phyloP scores from a whole-genome alignment of 139 green algal genomes.

The Auxenochlorella pyrenoidosa region DNA sequence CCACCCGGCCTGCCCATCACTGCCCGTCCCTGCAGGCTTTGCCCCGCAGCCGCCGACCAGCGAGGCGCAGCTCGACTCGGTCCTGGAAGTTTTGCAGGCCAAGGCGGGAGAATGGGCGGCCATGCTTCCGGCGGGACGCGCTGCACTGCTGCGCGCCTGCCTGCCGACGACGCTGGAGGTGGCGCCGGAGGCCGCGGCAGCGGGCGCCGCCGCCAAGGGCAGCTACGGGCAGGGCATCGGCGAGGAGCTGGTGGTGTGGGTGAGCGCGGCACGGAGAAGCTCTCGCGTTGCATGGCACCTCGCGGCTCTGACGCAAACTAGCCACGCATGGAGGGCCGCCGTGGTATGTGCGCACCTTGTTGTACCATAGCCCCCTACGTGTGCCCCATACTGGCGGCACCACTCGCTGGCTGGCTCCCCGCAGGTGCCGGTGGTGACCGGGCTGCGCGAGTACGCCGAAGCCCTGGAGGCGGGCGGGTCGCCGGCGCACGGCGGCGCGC shows the following conservation, averaged over 20 bases:
- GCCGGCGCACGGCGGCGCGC: conserved; percentile 30
- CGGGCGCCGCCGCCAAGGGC: conserved; percentile 56
- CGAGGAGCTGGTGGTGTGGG: conserved; percentile 63
- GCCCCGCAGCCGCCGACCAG: conserved; percentile 42
- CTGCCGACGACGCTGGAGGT: conserved; percentile 52
- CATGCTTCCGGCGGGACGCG: conserved; percentile 27
- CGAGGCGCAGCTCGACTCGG: conserved; percentile 39
- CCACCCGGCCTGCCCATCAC: background rate
- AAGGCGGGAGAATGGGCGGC: conserved; percentile 55
- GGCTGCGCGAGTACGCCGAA: conserved; percentile 62
- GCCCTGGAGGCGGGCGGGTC: conserved; percentile 53
- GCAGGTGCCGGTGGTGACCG: conserved; percentile 54
- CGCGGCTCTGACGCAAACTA: too few species aligned
- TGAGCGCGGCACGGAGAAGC: background rate
- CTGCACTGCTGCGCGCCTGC: conserved; percentile 58
- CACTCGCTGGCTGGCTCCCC: too few species aligned
- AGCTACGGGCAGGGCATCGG: conserved; percentile 65
- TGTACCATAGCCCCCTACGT: background rate
- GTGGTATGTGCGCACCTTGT: background rate
- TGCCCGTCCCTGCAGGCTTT: conserved; percentile 19
- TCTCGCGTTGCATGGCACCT: background rate
- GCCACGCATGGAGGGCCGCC: background rate
- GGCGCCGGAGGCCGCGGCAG: conserved; percentile 47
- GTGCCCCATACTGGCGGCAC: background rate
- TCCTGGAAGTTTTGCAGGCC: conserved; percentile 48